These are phyloP conservation scores for Leccinum pachyderme DNA, from an alignment of 1,284 basidiomycete genomes.

Conservation along the genomic window DNA sequence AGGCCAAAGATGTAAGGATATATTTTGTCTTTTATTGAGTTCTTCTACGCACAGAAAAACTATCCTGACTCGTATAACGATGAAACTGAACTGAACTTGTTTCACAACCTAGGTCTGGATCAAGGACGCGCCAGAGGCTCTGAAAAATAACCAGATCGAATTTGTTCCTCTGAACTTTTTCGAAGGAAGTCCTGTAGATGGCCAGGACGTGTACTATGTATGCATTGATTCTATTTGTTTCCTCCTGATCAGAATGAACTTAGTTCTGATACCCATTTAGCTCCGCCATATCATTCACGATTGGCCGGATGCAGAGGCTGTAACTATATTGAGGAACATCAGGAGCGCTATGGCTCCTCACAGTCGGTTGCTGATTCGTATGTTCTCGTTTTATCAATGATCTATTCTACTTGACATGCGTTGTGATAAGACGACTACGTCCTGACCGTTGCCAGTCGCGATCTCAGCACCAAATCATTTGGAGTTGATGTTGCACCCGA, in stretches of 20 bases:
- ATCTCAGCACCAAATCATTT: neutral
- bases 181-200: neutral
- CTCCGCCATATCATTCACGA: neutral
- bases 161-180: neutral
- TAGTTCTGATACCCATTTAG: neutral
- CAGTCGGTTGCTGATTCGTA: neutral
- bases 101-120: neutral
- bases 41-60: neutral
- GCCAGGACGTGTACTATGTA: neutral
- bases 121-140: neutral
- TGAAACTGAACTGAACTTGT: neutral
- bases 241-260: neutral
- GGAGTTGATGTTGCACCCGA: neutral
- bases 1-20: neutral
- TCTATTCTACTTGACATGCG: neutral
- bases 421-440: neutral
- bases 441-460: neutral
- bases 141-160: neutral
- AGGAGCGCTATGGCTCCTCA: neutral
- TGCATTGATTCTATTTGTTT: neutral
- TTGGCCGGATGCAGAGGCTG: neutral
- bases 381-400: neutral
- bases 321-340: neutral
- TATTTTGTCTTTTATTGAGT: neutral
- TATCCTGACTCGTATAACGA: neutral